Evolutionary conservation across 805 yeast genomes (phyloP).

Genomic region (Yamadazyma ubonensis): DNA sequence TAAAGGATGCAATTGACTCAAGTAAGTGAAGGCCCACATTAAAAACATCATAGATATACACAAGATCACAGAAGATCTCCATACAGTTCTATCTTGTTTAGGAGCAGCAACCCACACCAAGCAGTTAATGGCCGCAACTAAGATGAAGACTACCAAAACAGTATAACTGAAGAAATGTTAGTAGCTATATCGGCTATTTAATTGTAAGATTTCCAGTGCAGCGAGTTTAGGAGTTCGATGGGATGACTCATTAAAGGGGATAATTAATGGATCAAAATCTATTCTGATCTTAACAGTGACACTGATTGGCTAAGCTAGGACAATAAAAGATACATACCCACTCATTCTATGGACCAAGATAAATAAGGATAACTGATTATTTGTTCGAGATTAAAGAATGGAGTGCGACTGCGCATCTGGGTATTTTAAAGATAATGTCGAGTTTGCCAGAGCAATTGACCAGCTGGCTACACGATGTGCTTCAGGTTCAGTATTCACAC

Average conservation of each 20-base stretch:
- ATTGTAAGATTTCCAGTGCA: too few species aligned
- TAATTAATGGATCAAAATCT: too few species aligned
- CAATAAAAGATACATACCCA: slow-evolving; percentile 10
- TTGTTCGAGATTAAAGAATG: neutral
- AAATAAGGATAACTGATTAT: neutral
- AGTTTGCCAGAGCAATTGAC: slow-evolving; percentile 31
- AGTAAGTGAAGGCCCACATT: slow-evolving; percentile 92
- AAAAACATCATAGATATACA: slow-evolving; percentile 75
- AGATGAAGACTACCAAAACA: slow-evolving; percentile 61
- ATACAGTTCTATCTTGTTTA: slow-evolving; percentile 57
- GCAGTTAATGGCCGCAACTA: slow-evolving; percentile 58
- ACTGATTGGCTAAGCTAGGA: too few species aligned
- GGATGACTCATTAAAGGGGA: too few species aligned
- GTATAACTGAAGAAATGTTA: slow-evolving; percentile 53
- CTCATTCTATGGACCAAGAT: slow-evolving; percentile 3
- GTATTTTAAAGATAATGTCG: slow-evolving; percentile 1
- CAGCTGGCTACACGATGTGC: slow-evolving; percentile 41
- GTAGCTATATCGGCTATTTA: too few species aligned
- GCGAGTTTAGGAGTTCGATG: too few species aligned
- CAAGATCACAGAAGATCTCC: slow-evolving; percentile 52
- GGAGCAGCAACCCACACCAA: slow-evolving; percentile 86
- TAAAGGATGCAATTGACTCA: slow-evolving; percentile 85
- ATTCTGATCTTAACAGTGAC: too few species aligned
- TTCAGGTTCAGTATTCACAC: slow-evolving; percentile 55
- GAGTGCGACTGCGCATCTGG: slow-evolving; percentile 6